Conservation (phyloP, 495 filamentous ascomycete species). For the Daldinia loculata region DNA sequence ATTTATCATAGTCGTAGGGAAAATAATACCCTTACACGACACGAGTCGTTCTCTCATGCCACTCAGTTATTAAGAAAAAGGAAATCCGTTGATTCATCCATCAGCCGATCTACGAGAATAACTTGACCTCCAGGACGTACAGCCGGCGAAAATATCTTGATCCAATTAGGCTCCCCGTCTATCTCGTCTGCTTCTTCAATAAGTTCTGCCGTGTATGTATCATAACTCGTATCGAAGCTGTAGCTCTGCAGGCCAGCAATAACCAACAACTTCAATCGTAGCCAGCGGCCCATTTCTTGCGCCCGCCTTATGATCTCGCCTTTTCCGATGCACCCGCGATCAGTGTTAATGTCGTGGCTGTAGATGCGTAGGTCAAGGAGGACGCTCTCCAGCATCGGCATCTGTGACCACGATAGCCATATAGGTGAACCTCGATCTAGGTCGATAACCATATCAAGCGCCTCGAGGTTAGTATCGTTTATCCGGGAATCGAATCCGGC, state of each 20-base stretch:
- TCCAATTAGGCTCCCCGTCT: slow-evolving; percentile 43
- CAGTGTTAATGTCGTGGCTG: slow-evolving; percentile 40
- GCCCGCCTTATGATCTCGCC: slow-evolving; percentile 31
- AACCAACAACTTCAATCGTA: slow-evolving; percentile 38
- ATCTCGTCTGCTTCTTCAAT: slow-evolving; percentile 34
- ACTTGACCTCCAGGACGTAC: slow-evolving; percentile 37
- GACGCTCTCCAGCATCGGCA: slow-evolving; percentile 43
- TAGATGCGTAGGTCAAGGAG: slow-evolving; percentile 44
- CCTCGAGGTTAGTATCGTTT: slow-evolving; percentile 9
- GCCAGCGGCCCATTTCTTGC: slow-evolving; percentile 37
- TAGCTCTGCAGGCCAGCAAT: slow-evolving; percentile 46
- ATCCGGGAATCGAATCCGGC: not conserved
- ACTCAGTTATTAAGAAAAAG: not conserved
- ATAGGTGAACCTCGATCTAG: slow-evolving; percentile 38
- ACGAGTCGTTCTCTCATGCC: not conserved
- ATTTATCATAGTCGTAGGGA: no score
- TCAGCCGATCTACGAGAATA: slow-evolving; percentile 36
- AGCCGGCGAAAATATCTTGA: slow-evolving; percentile 39
- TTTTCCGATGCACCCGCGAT: slow-evolving; percentile 36
- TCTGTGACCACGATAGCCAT: slow-evolving; percentile 45
- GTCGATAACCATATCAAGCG: slow-evolving; percentile 31
- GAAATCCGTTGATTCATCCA: not conserved
- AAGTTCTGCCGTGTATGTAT: slow-evolving; percentile 12
- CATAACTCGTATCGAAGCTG: slow-evolving; percentile 29
- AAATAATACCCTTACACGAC: not conserved